Conservation (phyloP, 768 basidiomycete species). For the Chalciporus sphaerocephalus region DNA sequence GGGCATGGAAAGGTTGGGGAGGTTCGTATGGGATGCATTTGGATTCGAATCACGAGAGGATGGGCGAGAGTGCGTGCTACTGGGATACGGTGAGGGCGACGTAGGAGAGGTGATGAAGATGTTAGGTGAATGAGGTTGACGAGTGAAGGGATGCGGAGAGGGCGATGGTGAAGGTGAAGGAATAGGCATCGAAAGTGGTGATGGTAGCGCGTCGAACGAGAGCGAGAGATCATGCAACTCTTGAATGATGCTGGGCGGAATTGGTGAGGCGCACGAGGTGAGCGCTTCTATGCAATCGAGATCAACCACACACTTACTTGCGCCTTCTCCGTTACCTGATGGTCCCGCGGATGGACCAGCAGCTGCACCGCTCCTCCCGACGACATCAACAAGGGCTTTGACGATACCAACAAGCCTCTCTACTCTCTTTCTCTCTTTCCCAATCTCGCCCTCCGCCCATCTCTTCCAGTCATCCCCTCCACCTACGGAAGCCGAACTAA, state of each 20-base stretch:
- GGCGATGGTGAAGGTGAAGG: constrained; percentile 28
- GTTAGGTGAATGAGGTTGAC: constrained; percentile 46
- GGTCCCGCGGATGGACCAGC: not conserved
- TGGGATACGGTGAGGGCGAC: constrained; percentile 32
- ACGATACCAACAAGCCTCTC: constrained; percentile 59
- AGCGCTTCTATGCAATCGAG: constrained; percentile 2
- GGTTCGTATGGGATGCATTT: constrained; percentile 3
- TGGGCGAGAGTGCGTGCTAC: constrained; percentile 17
- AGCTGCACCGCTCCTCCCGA: constrained; percentile 38
- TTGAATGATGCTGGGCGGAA: constrained; percentile 18
- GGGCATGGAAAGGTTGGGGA: constrained; percentile 13
- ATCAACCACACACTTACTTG: constrained; percentile 8
- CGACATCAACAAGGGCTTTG: constrained; percentile 58
- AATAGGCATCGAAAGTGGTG: constrained; percentile 13
- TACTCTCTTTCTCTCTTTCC: constrained; percentile 56
- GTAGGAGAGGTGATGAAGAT: constrained; percentile 70
- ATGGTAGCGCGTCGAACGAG: constrained; percentile 20
- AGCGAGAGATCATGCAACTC: constrained; percentile 28
- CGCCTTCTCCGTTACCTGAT: constrained; percentile 1
- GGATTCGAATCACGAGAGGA: constrained; percentile 17
- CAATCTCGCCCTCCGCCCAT: constrained; percentile 37
- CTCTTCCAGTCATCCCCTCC: constrained; percentile 26
- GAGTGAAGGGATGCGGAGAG: constrained; percentile 17
- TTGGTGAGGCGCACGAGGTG: constrained; percentile 6
- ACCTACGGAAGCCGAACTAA: constrained; percentile 1